phyloP scores from a whole-genome alignment of 257 asterid genomes.

The Rauvolfia tetraphylla region DNA sequence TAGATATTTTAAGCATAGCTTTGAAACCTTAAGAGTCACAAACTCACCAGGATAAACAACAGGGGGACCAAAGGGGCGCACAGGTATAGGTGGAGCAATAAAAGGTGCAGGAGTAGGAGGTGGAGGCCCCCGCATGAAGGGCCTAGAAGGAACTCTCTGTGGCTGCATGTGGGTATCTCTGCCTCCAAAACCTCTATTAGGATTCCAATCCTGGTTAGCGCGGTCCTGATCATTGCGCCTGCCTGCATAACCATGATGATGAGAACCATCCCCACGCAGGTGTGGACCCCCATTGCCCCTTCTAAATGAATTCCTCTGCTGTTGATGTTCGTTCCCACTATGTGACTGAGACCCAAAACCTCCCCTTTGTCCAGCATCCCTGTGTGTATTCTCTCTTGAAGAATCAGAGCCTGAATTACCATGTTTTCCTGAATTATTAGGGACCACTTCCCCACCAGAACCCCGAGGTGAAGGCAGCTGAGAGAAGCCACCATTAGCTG shows the following conservation, averaged over 20 bases:
- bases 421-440: slow-evolving; percentile 32
- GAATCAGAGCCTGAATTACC: slow-evolving; percentile 36
- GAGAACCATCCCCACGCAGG: slow-evolving; percentile 57
- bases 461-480: slow-evolving; percentile 35
- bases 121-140: slow-evolving; percentile 48
- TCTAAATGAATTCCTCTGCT: slow-evolving; percentile 49
- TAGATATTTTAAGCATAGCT: background rate
- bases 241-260: slow-evolving; percentile 45
- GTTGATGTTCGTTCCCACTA: slow-evolving; percentile 50
- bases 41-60: slow-evolving; percentile 58
- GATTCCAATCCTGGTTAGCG: slow-evolving; percentile 46
- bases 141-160: slow-evolving; percentile 48
- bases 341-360: slow-evolving; percentile 37
- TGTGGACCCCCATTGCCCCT: slow-evolving; percentile 56
- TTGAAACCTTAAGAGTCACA: slow-evolving; percentile 15
- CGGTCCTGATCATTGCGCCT: slow-evolving; percentile 74
- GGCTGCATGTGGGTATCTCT: slow-evolving; percentile 53
- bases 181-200: slow-evolving; percentile 47
- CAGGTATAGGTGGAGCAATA: slow-evolving; percentile 35
- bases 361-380: slow-evolving; percentile 55
- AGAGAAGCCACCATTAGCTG: slow-evolving; percentile 37
- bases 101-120: slow-evolving; percentile 36
- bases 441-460: slow-evolving; percentile 26
- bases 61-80: slow-evolving; percentile 45
- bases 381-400: slow-evolving; percentile 33